phyloP scores from a whole-genome alignment of 1,284 basidiomycete genomes.

The Ustilago xerochloae region DNA sequence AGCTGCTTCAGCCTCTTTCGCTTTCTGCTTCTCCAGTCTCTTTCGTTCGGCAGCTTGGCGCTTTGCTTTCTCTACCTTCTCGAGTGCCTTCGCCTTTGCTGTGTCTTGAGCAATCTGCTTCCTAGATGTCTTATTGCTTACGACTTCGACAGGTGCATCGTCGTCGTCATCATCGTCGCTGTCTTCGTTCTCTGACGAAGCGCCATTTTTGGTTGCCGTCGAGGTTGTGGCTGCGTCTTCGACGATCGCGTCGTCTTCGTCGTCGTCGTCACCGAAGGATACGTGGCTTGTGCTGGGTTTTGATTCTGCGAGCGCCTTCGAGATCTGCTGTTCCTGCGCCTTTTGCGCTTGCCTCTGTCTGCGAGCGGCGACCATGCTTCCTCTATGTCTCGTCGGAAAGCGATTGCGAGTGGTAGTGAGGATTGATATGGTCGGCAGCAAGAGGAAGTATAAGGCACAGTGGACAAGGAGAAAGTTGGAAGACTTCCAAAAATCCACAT shows the following conservation, averaged over 20 bases:
- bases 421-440: neutral
- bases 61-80: constrained; percentile 36
- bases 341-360: constrained; percentile 35
- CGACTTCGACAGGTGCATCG: constrained; percentile 48
- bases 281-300: constrained; percentile 25
- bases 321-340: constrained; percentile 46
- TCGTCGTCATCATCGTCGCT: constrained; percentile 31
- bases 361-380: constrained; percentile 29
- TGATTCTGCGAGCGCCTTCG: constrained; percentile 28
- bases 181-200: no score
- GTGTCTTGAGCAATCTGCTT: constrained; percentile 28
- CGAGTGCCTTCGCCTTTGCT: constrained; percentile 28
- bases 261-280: constrained; percentile 43
- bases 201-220: neutral
- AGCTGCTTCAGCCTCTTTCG: constrained; percentile 13
- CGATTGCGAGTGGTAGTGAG: neutral
- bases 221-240: neutral
- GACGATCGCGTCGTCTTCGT: neutral
- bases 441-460: neutral
- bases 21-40: constrained; percentile 22
- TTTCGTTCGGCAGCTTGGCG: constrained; percentile 37
- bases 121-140: constrained; percentile 46
- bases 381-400: no score
- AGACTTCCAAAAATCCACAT: constrained; percentile 9
- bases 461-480: neutral